Percentiles rank a stretch among this genome's conserved stretches.
Evolutionary conservation across 73 alveolate species (phyloP).

Genomic region (Paramecium pentaurelia): DNA sequence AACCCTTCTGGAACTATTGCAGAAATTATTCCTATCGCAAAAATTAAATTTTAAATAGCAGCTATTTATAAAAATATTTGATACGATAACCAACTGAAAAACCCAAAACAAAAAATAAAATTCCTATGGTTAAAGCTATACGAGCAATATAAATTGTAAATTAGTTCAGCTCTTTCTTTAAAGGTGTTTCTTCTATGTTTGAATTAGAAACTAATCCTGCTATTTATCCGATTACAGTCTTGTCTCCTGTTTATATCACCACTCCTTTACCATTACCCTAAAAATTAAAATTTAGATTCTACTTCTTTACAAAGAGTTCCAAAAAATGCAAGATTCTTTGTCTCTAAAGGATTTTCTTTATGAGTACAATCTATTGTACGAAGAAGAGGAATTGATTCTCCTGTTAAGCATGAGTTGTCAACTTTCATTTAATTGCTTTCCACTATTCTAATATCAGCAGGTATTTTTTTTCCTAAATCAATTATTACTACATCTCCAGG

Average conservation of each 20-base stretch:
- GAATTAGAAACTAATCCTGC: conserved; percentile 71
- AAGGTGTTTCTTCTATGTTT: conserved; percentile 65
- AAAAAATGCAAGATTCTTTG: conserved; percentile 74
- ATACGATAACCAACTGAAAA: conserved; percentile 66
- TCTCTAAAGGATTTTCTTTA: conserved; percentile 64
- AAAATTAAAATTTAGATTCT: background rate
- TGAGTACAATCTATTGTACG: conserved; percentile 66
- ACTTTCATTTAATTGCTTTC: conserved; percentile 73
- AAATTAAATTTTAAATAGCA: conserved; percentile 74
- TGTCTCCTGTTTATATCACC: conserved; percentile 58
- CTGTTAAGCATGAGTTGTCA: conserved; percentile 78
- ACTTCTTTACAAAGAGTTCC: conserved; percentile 70
- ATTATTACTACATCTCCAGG: conserved; percentile 75
- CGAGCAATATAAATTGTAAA: conserved; percentile 67
- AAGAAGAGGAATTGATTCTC: conserved; percentile 64
- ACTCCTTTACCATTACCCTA: conserved; percentile 65
- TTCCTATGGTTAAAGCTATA: conserved; percentile 68
- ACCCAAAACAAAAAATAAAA: conserved; percentile 68
- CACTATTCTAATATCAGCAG: conserved; percentile 76
- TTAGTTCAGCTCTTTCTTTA: conserved; percentile 66
- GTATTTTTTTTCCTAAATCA: conserved; percentile 63
- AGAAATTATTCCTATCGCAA: conserved; percentile 75
- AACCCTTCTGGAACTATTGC: conserved; percentile 82
- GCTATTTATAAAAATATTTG: background rate
- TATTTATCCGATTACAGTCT: conserved; percentile 65